Evolutionary conservation across 345 rosid genomes (phyloP), one percentile per base, ranked within the genome.

Genomic region (Eucalyptus polybractea): DNA sequence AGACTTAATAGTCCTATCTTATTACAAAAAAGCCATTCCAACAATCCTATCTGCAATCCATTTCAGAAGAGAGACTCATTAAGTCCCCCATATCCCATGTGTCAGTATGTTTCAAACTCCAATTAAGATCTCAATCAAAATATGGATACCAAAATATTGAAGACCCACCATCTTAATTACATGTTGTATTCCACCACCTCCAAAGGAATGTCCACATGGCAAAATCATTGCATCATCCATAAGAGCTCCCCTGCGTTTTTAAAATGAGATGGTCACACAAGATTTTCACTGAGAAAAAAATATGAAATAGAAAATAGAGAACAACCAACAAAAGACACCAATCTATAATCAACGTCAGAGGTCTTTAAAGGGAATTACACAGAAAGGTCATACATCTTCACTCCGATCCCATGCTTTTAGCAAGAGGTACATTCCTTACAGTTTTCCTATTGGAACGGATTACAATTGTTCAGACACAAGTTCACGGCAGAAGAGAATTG

Each of bases 151-250:
- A 65, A 44, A 88, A 69, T 47, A 29, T 72, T 21, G 8, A n/a
- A 90, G 80, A 93, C 91, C 90, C 69, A 97, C 99, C 94, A 89
- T 90, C 94, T 95, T 92, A 87, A 91, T 89, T 67, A 96, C 93
- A 76, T 96, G 93, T 65, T 93, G 94, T 49, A 96, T 89, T 47
- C 99, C 99, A 87, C 90, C 95, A 27, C 92, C 90, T 65, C 98
- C 97, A 93, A 96, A 97, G 85, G 99, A 96, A 93, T 97, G 99
- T 33, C 99, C 99, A 90, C 99, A 97, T n/a, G 96, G 96, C 93
- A 97, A 91, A 87, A 96, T 96, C 91, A 94, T 94, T 11, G 99
- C 99, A 90, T 97, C 99, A 90, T 92, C 96, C 99, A 97, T 96
- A 49, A 97, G 94, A 88, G 93, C 92, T 91, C 99, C 96, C 89